Base-by-base conservation (phyloP, 805 yeast genomes). In the Barnettozyma sucrosica region DNA sequence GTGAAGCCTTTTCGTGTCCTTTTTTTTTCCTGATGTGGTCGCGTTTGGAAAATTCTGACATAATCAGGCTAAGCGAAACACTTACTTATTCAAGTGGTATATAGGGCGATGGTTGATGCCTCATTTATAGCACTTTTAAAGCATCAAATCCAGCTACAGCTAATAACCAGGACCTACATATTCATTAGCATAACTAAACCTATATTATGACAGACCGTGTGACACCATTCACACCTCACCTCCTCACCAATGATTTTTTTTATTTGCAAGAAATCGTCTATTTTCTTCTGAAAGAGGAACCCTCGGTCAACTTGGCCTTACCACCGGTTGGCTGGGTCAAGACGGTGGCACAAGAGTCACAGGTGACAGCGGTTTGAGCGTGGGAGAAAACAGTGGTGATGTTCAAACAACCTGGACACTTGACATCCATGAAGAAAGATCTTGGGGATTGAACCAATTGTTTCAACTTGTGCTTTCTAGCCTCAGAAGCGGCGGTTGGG, bases 301-400 rank as follows among this genome's bases (percentile, higher is more conserved):
- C 99, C 80, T 95, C 99, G 65, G 98, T 89, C 74, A 93, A 83
- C 78, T 85, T 89, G 70, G 98, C 97, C 83, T 93, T 93, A 81
- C 99, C 99, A 82, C 99, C 99, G 62, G 97, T 86, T 72, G 99
- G 99, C 69, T 93, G 85, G 79, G 98, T 90, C 71, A 93, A 85
- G 59, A 93, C 97, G 62, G 97, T 89, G 62, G 98, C 84, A 80
- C 99, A 93, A 49, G 95, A 83, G 70, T 95, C 98, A 83, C 99
- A 93, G 69, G 97, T 86, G 68, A 93, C 99, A 67, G 97, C 98
- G 67, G 99, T 93, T 82, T 93, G 99, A 63, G 99, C 98, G 77
- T 93, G 99, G 59, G 98, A 92, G 86, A 93, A 93, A 63, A 93
- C 98, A 64, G 97, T 92, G 76, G 99, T 89, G 80, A 93, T 93